phyloP scores from a whole-genome alignment of 2,329 filamentous ascomycete genomes.

The Didymella segeticola region DNA sequence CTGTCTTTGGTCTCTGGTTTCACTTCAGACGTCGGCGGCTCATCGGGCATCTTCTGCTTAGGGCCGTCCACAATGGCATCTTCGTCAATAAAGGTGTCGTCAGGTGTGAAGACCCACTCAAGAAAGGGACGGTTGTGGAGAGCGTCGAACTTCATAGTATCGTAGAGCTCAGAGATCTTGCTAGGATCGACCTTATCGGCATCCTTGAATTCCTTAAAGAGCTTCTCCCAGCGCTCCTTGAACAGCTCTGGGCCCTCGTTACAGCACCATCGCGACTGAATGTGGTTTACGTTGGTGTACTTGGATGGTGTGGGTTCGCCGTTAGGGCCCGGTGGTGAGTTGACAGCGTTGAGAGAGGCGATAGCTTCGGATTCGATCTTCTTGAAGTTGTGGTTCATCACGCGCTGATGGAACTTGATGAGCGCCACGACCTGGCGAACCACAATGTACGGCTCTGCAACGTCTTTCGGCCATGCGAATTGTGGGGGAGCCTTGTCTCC shows the following conservation, averaged over 20 bases:
- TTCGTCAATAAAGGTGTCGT: constrained; percentile 77
- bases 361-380: constrained; percentile 74
- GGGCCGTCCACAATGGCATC: constrained; percentile 44
- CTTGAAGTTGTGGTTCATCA: constrained; percentile 93
- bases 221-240: constrained; percentile 96
- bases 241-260: constrained; percentile 95
- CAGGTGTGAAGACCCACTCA: constrained; percentile 96
- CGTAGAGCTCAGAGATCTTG: constrained; percentile 97
- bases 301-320: constrained; percentile 50
- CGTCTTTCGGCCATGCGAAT: constrained; percentile 96
- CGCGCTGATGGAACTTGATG: constrained; percentile 95
- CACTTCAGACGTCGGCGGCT: constrained; percentile 27
- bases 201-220: constrained; percentile 96
- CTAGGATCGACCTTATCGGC: constrained; percentile 97
- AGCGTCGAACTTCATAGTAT: constrained; percentile 99
- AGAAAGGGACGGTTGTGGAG: constrained; percentile 95
- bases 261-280: constrained; percentile 94
- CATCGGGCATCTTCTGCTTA: constrained; percentile 40
- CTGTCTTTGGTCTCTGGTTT: constrained; percentile 44
- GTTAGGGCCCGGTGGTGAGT: constrained; percentile 31
- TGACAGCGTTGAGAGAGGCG: constrained; percentile 62
- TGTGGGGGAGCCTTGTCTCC: constrained; percentile 93
- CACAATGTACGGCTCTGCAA: constrained; percentile 92
- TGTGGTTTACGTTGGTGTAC: constrained; percentile 51
- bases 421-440: constrained; percentile 90